phyloP scores from a whole-genome alignment of 495 filamentous ascomycete species.

The Daldinia grandis region DNA sequence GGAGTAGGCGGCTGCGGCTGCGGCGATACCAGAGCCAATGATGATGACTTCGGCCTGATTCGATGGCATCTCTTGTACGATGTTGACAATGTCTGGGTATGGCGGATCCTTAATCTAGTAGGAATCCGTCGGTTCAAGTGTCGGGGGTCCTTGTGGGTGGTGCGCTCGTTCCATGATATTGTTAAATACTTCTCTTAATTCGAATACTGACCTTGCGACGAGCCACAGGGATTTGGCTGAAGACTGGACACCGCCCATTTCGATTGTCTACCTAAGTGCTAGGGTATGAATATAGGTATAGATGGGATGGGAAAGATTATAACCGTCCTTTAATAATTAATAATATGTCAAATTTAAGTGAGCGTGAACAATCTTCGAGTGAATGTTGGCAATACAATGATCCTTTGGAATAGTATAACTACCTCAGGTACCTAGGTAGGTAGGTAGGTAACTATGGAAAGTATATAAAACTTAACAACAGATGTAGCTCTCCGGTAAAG shows the following conservation, averaged over 20 bases:
- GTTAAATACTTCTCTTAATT: slow-evolving; percentile 19
- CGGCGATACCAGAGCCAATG: slow-evolving; percentile 72
- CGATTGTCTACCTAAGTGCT: not conserved
- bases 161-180: slow-evolving; percentile 35
- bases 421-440: no score
- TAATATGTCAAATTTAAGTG: not conserved
- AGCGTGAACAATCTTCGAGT: not conserved
- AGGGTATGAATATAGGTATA: not conserved
- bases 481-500: not conserved
- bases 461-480: not conserved
- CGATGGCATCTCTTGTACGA: slow-evolving; percentile 55
- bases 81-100: slow-evolving; percentile 57
- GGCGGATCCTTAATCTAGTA: slow-evolving; percentile 68
- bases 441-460: no score
- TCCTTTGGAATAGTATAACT: not conserved
- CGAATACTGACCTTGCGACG: slow-evolving; percentile 7
- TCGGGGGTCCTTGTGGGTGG: slow-evolving; percentile 48
- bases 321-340: slow-evolving; percentile 1
- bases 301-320: not conserved
- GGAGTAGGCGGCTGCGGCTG: slow-evolving; percentile 60
- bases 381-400: not conserved
- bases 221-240: slow-evolving; percentile 21
- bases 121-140: slow-evolving; percentile 60
- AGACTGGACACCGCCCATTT: slow-evolving; percentile 46
- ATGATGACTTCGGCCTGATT: slow-evolving; percentile 60